Conservation (phyloP, 495 filamentous ascomycete species). For the Bathelium albidoporum region DNA sequence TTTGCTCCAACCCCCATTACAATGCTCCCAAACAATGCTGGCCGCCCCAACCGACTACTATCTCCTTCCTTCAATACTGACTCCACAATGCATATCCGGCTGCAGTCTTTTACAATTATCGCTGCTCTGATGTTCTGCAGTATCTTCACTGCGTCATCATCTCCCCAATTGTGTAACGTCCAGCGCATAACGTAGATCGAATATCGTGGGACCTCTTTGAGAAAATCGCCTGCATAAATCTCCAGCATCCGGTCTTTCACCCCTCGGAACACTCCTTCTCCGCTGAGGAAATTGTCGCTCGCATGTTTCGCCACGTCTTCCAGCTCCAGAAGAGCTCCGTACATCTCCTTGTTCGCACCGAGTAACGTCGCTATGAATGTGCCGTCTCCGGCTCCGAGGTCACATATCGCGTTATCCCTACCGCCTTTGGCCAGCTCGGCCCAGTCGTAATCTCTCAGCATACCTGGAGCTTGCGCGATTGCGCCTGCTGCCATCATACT, state of each 20-base stretch:
- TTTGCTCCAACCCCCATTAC: background rate
- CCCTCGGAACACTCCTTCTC: constrained; percentile 9
- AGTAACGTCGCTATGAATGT: constrained; percentile 15
- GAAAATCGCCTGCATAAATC: constrained; percentile 23
- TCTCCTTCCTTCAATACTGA: constrained; percentile 20
- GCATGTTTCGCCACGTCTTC: constrained; percentile 6
- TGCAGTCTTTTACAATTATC: constrained; percentile 6
- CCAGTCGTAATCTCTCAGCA: constrained; percentile 30
- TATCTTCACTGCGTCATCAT: constrained; percentile 18
- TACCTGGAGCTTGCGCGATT: constrained; percentile 26
- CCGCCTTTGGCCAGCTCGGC: constrained; percentile 14
- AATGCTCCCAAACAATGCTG: background rate
- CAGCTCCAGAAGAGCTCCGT: constrained; percentile 12
- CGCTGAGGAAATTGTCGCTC: constrained; percentile 6
- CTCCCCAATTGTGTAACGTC: constrained; percentile 28
- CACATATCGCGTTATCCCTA: constrained; percentile 12
- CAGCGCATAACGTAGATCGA: constrained; percentile 26
- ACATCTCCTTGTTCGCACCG: constrained; percentile 7
- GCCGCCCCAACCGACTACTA: background rate
- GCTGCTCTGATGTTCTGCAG: constrained; percentile 4
- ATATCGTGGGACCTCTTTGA: constrained; percentile 16
- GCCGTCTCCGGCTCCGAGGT: constrained; percentile 19
- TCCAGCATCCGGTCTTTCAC: constrained; percentile 8
- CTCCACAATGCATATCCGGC: constrained; percentile 23
- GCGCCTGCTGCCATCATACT: constrained; percentile 25